Percentiles rank a stretch among this genome's conserved stretches.
Conservation (phyloP, 2,329 filamentous ascomycete genomes). For the Hypocrella siamensis region DNA sequence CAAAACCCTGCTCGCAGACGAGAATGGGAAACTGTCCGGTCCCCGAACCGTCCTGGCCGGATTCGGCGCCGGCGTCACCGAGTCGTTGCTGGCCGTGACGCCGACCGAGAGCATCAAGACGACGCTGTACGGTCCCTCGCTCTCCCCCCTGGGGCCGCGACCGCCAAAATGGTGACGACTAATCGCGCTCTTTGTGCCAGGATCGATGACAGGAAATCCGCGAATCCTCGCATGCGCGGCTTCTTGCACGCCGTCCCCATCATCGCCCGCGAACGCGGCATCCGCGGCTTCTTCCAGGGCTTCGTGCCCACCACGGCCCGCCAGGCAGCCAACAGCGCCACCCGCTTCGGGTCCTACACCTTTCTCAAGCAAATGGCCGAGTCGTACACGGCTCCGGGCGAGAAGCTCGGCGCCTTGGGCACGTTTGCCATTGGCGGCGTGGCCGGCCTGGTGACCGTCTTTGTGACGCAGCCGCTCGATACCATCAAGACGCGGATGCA, state of each 20-base stretch:
- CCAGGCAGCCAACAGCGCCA: slow-evolving; percentile 87
- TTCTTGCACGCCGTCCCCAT: slow-evolving; percentile 82
- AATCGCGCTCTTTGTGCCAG: slow-evolving; percentile 32
- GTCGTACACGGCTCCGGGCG: slow-evolving; percentile 81
- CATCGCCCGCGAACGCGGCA: slow-evolving; percentile 74
- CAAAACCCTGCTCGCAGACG: slow-evolving; percentile 67
- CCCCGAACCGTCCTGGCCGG: slow-evolving; percentile 84
- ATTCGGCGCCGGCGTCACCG: slow-evolving; percentile 87
- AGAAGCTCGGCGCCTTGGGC: slow-evolving; percentile 76
- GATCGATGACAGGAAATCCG: slow-evolving; percentile 85
- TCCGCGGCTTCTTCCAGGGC: slow-evolving; percentile 91
- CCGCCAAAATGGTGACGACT: no score
- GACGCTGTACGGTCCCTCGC: slow-evolving; percentile 62
- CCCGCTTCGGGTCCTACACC: slow-evolving; percentile 82
- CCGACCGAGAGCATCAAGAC: slow-evolving; percentile 98
- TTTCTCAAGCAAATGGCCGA: slow-evolving; percentile 81
- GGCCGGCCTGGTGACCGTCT: slow-evolving; percentile 84
- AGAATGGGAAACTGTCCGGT: slow-evolving; percentile 75
- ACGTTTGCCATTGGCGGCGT: slow-evolving; percentile 86
- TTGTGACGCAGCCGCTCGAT: slow-evolving; percentile 60
- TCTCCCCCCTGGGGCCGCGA: no score
- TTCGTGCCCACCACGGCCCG: slow-evolving; percentile 89
- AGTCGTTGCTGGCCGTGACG: slow-evolving; percentile 84
- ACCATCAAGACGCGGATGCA: slow-evolving; percentile 98
- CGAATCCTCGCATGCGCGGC: slow-evolving; percentile 74